Evolutionary conservation across 768 basidiomycete species (phyloP), one percentile per base, ranked within the genome.

Genomic region (Russula lepida): DNA sequence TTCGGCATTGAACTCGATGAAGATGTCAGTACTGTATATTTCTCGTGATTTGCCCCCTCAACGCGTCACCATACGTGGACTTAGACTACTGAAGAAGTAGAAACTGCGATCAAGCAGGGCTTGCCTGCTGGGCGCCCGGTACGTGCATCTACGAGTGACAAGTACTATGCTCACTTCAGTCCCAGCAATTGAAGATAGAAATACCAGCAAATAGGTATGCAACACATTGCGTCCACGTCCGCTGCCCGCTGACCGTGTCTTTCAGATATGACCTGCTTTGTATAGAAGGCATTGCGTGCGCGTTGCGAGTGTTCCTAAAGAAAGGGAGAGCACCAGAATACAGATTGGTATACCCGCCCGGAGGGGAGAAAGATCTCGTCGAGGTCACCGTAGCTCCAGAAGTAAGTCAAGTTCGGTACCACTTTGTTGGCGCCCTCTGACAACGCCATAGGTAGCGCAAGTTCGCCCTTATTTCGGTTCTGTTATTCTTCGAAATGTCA

Each of bases 1-100:
- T 99, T 95, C 74, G 97, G 97, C 58, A 78, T 99, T 50, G 97
- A 99, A 76, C 79, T 98, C 35, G 97, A 99, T 70, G 97, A 97
- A 75, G 97, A 99, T 76, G 95, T 98, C 88, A 78, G 30, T 44
- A 17, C 33, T 9, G 19, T 43, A 27, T 56, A 27, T 41, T 44
- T 44, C 21, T 48, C 21, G 28, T 33, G 12, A 25, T 15, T 25
- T 28, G 19, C 7, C 44, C 32, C 33, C 30, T 43, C 47, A 49
- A 15, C 56, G 62, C 63, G 62, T 54, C 23, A 9, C 33, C 39
- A 32, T 44, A 32, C 43, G 23, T 66, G 58, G 37, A 7, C 23
- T 28, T 65, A 97, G 94, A 98, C 94, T 27, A 95, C 94, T 0
- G 82, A 83, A 68, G 89, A 92, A 66, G 91, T 94, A 37, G 84